These are phyloP conservation scores for Globisporangium barbulae DNA, from an alignment of 352 stramenopile species.

Conservation along the genomic window DNA sequence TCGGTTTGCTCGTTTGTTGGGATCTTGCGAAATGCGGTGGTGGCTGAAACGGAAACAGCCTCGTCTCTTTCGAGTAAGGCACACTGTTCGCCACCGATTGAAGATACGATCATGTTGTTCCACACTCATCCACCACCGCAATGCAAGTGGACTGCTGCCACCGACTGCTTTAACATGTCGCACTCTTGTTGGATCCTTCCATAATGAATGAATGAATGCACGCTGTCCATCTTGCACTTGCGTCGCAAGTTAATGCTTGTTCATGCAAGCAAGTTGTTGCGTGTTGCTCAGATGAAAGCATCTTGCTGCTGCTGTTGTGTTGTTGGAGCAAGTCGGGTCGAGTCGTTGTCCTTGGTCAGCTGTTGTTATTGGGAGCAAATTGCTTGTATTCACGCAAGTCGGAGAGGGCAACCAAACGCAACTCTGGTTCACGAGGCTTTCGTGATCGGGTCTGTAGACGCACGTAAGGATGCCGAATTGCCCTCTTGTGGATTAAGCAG, in stretches of 20 bases:
- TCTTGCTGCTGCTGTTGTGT: background rate
- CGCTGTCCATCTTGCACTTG: background rate
- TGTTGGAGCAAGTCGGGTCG: too few relatives aligned
- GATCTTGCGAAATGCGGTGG: conserved; percentile 5
- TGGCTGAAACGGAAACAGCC: conserved; percentile 5
- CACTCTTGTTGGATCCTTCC: background rate
- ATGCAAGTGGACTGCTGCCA: background rate
- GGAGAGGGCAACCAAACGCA: background rate
- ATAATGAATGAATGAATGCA: background rate
- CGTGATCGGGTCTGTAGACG: background rate
- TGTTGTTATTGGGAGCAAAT: background rate
- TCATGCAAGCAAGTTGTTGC: background rate
- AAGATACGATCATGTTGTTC: background rate
- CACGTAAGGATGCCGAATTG: background rate
- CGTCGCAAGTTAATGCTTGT: background rate
- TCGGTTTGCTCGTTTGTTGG: background rate
- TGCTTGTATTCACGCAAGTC: background rate
- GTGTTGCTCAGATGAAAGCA: background rate
- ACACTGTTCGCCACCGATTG: background rate
- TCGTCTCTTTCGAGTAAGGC: conserved; percentile 5
- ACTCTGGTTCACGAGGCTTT: background rate
- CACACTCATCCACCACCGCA: background rate
- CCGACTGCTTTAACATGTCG: background rate
- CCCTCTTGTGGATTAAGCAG: background rate
- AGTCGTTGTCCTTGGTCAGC: too few relatives aligned